Base-by-base conservation (phyloP, 352 stramenopile genomes). In the Pythium biforme region DNA sequence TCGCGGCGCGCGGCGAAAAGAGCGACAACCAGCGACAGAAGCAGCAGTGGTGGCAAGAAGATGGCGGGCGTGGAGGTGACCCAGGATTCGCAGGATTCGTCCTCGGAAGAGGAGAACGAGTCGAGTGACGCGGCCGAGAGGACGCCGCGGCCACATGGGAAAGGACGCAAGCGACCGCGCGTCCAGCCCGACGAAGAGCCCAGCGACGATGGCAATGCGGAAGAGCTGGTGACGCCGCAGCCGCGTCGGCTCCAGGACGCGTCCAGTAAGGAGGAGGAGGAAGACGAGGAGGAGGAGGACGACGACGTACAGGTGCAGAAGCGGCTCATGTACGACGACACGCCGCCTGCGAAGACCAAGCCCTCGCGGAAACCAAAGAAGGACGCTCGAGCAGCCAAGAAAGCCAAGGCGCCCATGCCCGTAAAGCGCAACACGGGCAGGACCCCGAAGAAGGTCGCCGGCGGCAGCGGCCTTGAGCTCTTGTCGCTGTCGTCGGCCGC, bases 241-340 rank as follows among this genome's bases (percentile, higher is more conserved):
- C 62, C 26, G n/a, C 47, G 20, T n/a, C 45, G 10, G 39, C 29
- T 15, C 14, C 10, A 41, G 22, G 49, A 27, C 20, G 62, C 27
- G 14, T 14, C 40, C 14, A 12, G 43, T n/a, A 39, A 34, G 1
- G 19, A 53, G 23, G 57, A 27, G 11, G 39, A 19, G 23, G 55
- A 54, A 6, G 48, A 52, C 7, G 34, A 45, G 2, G 54, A 46
- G 12, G 50, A 61, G 12, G 43, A 62, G 17, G 46, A 59, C 40
- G 54, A 51, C n/a, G 53, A 45, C n/a, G 53, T 64, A 22, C 52
- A 6, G 2, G 49, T 70, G 20, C 63, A 63, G 46, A 70, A 70
- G 26, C 63, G 50, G 14, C 43, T 70, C 22, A 34, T 58, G 41
- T 70, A 65, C 40, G 49, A 62, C n/a, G 63, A 70, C n/a, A 70